Evolutionary conservation across 768 basidiomycete species (phyloP), one percentile per base, ranked within the genome.

Genomic region (Naematelia aurantialba): DNA sequence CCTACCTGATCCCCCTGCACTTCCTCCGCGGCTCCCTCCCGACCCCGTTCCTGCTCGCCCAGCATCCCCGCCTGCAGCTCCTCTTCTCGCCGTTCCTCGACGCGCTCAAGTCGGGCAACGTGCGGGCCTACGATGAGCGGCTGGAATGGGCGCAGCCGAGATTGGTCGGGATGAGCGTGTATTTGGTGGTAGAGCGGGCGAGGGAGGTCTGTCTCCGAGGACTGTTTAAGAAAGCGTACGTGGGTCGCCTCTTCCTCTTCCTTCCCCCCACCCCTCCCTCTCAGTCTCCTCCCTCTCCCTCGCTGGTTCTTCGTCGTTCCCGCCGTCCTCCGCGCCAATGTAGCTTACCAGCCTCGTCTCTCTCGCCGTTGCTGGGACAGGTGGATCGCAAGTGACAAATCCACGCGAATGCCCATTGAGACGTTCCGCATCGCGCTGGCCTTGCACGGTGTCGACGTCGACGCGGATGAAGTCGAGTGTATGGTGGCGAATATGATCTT

Each of bases 401-500:
- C 82, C 5, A 86, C 88, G 0, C 82, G 92, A 14, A 87, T 98
- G 50, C 87, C 89, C 0, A 83, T 96, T 51, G 80, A 83, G 2
- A 83, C 88, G 78, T 92, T 97, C 78, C 87, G 87, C 70, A 80
- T 80, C n/a, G 87, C 88, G 4, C 79, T 94, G 50, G 80, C 79
- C 52, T 78, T 90, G 57, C 86, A 88, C 2, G 88, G 87, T 2
- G 82, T 84, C 59, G 83, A 70, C 12, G 84, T 89, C 22, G 81
- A 85, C 5, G 72, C 81, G 60, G 91, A 89, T 65, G 92, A 94
- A 76, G 89, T 89, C 1, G 92, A 97, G 76, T 96, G 92, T 76
- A 83, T 92, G 52, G 85, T 96, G 5, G 91, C 92, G 26, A 93
- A 93, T 73, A 88, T 94, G 89, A 89, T 98, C 45, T 91, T 87